Evolutionary conservation across 768 basidiomycete genomes (phyloP).

Genomic region (Lactarius hatsudake): DNA sequence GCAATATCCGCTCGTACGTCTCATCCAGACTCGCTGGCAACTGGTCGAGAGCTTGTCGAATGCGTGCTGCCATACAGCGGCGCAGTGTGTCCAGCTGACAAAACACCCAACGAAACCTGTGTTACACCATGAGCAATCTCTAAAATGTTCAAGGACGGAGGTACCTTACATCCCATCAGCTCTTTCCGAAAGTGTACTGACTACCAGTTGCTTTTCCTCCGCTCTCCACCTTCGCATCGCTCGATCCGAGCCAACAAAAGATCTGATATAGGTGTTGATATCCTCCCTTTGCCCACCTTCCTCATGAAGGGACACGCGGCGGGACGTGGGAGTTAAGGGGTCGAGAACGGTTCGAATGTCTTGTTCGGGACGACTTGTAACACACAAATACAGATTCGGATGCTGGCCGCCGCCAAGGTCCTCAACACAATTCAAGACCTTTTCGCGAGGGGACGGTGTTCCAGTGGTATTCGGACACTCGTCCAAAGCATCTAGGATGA

Average conservation of each 20-base stretch:
- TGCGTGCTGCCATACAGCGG: neutral
- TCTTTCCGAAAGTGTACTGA: neutral
- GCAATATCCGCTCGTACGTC: neutral
- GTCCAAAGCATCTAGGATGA: slow-evolving; percentile 1
- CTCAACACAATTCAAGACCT: neutral
- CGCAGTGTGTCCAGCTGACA: slow-evolving; percentile 2
- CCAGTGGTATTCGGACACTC: slow-evolving; percentile 3
- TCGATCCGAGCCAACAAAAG: neutral
- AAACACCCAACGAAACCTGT: slow-evolving; percentile 5
- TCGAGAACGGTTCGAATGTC: neutral
- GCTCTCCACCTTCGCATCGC: slow-evolving; percentile 7
- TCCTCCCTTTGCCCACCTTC: slow-evolving; percentile 3
- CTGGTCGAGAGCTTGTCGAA: neutral
- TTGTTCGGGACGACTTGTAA: slow-evolving; percentile 14
- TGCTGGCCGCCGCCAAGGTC: neutral
- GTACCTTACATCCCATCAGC: slow-evolving; percentile 4
- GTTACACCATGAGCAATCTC: neutral
- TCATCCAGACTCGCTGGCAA: neutral
- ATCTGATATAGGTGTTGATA: neutral
- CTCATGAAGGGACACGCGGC: slow-evolving; percentile 4
- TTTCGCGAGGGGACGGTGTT: neutral
- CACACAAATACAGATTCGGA: neutral
- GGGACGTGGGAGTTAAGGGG: neutral
- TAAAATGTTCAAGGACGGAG: neutral
- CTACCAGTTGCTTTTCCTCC: slow-evolving; percentile 2